Percentiles rank a stretch among this genome's conserved stretches.
phyloP scores from a whole-genome alignment of 1,284 basidiomycete species.

The Papiliotrema flavescens region DNA sequence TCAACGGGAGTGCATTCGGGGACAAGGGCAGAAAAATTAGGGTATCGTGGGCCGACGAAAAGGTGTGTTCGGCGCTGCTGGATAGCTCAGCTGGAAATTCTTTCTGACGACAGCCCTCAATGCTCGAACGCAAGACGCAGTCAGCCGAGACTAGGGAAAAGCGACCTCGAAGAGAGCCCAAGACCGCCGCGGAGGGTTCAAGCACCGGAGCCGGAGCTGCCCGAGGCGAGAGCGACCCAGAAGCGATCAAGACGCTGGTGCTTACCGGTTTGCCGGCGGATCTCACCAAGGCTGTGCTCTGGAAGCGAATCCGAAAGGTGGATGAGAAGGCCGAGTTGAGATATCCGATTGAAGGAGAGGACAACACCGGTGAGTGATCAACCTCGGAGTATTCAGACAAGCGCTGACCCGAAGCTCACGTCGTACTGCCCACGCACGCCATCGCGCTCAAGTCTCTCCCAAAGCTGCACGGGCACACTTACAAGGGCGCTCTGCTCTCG shows the following conservation, averaged over 20 bases:
- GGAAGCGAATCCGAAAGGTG: conserved; percentile 78
- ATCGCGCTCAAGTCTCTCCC: conserved; percentile 68
- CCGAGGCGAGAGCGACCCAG: conserved; percentile 54
- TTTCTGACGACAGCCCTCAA: background rate
- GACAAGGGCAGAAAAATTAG: conserved; percentile 63
- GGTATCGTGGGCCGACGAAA: conserved; percentile 74
- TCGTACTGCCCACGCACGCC: conserved; percentile 69
- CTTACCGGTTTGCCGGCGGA: conserved; percentile 67
- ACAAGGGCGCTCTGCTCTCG: conserved; percentile 81
- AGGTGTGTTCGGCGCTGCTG: conserved; percentile 52
- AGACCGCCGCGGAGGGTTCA: background rate
- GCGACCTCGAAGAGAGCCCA: conserved; percentile 14
- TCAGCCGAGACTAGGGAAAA: conserved; percentile 3
- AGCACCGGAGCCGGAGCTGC: background rate
- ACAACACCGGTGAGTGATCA: conserved; percentile 39
- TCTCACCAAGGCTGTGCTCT: conserved; percentile 69
- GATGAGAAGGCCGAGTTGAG: conserved; percentile 62
- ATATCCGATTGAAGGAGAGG: conserved; percentile 59
- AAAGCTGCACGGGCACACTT: conserved; percentile 90
- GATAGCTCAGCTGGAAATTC: too few relatives aligned
- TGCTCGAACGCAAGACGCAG: conserved; percentile 4
- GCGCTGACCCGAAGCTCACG: conserved; percentile 57
- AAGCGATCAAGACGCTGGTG: conserved; percentile 75
- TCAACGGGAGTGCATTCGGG: conserved; percentile 56
- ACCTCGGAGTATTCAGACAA: background rate